These are phyloP conservation scores for Gypsophila paniculata DNA, from an alignment of 179 eudicot genomes.

Conservation along the genomic window DNA sequence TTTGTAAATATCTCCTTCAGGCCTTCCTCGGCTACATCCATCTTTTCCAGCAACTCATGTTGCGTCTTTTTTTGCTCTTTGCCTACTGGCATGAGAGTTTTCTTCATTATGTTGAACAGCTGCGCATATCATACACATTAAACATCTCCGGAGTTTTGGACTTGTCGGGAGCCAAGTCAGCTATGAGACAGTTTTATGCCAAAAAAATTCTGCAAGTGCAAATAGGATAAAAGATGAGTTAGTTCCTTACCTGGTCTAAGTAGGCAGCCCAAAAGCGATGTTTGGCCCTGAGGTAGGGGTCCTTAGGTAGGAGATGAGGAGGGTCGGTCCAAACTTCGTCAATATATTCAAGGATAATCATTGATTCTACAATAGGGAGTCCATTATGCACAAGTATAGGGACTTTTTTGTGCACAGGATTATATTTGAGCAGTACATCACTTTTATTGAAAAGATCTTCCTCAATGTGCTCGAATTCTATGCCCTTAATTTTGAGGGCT, in stretches of 20 bases:
- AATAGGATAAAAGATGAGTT: neutral
- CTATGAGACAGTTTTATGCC: neutral
- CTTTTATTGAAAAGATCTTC: conserved; percentile 34
- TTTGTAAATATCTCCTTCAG: conserved; percentile 27
- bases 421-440: conserved; percentile 24
- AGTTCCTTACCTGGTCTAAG: conserved; percentile 18
- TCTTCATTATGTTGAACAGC: conserved; percentile 13
- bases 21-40: conserved; percentile 31
- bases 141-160: too few species aligned
- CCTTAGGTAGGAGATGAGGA: conserved; percentile 30
- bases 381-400: conserved; percentile 35
- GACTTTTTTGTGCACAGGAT: conserved; percentile 35
- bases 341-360: conserved; percentile 31
- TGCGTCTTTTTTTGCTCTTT: conserved; percentile 17
- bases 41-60: conserved; percentile 21
- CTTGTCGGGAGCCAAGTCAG: neutral
- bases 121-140: conserved; percentile 13
- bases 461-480: conserved; percentile 28
- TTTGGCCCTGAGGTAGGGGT: conserved; percentile 30
- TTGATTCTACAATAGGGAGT: conserved; percentile 20
- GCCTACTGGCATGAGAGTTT: conserved; percentile 13
- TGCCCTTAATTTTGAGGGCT: conserved; percentile 27
- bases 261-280: conserved; percentile 30
- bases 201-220: too few species aligned
- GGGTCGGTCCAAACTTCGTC: conserved; percentile 30